phyloP scores from a whole-genome alignment of 768 basidiomycete genomes.

The Pisolithus sp. region DNA sequence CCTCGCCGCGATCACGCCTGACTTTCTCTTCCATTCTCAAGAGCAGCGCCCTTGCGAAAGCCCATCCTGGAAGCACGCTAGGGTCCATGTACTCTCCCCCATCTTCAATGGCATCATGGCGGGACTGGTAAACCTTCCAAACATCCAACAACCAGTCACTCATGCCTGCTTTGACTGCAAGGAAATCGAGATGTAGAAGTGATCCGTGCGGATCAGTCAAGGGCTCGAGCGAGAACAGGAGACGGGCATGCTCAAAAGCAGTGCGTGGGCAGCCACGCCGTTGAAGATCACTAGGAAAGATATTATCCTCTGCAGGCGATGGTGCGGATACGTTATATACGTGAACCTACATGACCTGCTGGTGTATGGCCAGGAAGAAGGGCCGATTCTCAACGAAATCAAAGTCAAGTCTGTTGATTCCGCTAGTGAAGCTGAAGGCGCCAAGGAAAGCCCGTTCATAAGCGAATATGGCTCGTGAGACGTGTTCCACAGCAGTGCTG shows the following conservation, averaged over 20 bases:
- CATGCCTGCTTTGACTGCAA: slow-evolving; percentile 79
- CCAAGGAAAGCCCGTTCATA: slow-evolving; percentile 89
- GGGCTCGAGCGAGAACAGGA: slow-evolving; percentile 81
- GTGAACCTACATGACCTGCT: slow-evolving; percentile 64
- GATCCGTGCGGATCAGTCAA: slow-evolving; percentile 86
- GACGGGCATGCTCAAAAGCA: slow-evolving; percentile 85
- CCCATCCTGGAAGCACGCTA: slow-evolving; percentile 69
- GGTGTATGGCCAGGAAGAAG: slow-evolving; percentile 83
- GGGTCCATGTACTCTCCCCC: slow-evolving; percentile 39
- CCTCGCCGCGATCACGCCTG: slow-evolving; percentile 36
- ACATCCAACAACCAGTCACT: slow-evolving; percentile 73
- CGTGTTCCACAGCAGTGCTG: slow-evolving; percentile 75
- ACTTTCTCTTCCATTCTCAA: slow-evolving; percentile 47
- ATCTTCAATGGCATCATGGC: background rate
- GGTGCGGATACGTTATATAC: background rate
- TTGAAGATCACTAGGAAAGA: slow-evolving; percentile 59
- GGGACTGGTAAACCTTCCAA: slow-evolving; percentile 27
- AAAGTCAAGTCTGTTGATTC: slow-evolving; percentile 82
- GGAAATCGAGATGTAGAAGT: slow-evolving; percentile 74
- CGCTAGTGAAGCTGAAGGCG: slow-evolving; percentile 77
- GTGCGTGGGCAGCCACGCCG: slow-evolving; percentile 87
- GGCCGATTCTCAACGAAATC: slow-evolving; percentile 87
- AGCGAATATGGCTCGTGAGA: slow-evolving; percentile 90
- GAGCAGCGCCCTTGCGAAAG: slow-evolving; percentile 65
- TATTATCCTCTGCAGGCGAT: slow-evolving; percentile 1